phyloP scores from a whole-genome alignment of 345 rosid genomes.

The Populus davidiana region DNA sequence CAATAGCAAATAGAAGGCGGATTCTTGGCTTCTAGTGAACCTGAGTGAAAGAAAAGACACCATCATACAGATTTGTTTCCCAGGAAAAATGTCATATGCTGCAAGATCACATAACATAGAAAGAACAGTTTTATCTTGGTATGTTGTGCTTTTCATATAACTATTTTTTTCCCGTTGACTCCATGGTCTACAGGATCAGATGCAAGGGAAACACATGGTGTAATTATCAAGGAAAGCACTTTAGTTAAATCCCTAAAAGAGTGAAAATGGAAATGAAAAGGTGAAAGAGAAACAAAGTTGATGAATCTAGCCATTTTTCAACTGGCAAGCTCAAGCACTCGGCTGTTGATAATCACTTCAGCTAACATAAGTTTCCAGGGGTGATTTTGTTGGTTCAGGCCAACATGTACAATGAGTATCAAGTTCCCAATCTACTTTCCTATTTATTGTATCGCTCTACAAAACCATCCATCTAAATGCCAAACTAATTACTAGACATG shows the following conservation, averaged over 20 bases:
- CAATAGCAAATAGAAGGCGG: neutral
- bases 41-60: neutral
- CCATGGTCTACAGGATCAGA: neutral
- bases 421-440: no score
- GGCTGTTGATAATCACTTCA: neutral
- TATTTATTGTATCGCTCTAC: no score
- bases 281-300: neutral
- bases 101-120: neutral
- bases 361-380: neutral
- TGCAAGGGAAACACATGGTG: neutral
- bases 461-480: neutral
- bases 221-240: neutral
- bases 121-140: neutral
- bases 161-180: neutral
- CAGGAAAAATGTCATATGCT: no score
- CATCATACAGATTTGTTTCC: neutral
- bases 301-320: neutral
- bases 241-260: neutral
- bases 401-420: neutral
- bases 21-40: neutral
- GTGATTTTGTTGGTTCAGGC: neutral
- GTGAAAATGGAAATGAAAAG: neutral
- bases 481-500: neutral
- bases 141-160: neutral
- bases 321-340: neutral